phyloP scores from a whole-genome alignment of 2,329 filamentous ascomycete genomes.

The Dryadomyces sulphureus region DNA sequence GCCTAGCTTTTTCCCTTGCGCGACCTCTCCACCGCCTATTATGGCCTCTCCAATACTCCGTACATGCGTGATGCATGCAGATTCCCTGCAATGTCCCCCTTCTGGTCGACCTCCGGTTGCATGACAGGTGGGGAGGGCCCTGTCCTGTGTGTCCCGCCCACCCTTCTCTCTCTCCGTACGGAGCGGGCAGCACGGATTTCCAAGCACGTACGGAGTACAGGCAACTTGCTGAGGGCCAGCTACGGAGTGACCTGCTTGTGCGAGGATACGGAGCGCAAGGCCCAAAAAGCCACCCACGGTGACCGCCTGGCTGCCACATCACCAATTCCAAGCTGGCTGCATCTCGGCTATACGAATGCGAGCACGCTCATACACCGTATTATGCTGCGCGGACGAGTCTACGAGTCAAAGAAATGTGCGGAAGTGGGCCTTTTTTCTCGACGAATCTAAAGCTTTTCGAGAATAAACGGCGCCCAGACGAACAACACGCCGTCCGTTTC shows the following conservation, averaged over 20 bases:
- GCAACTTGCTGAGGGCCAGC: too few species aligned
- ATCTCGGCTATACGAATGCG: not conserved
- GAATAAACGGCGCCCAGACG: conserved; percentile 1
- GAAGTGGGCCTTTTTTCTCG: not conserved
- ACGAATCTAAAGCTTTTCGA: conserved; percentile 1
- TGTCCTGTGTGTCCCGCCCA: too few species aligned
- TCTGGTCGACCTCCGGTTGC: conserved; percentile 19
- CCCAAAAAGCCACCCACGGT: not conserved
- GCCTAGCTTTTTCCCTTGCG: too few species aligned
- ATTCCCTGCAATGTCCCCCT: conserved; percentile 9
- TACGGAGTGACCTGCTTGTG: not conserved
- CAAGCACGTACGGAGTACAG: too few species aligned
- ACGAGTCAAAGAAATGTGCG: too few species aligned
- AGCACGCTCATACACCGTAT: not conserved
- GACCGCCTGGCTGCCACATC: conserved; percentile 1
- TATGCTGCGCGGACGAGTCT: too few species aligned
- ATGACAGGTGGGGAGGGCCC: conserved; percentile 18
- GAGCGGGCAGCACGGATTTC: not conserved
- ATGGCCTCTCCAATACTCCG: too few species aligned
- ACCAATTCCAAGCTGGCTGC: not conserved
- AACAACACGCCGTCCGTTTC: not conserved
- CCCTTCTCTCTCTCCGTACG: conserved; percentile 11
- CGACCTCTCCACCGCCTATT: too few species aligned
- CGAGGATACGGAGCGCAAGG: too few species aligned
- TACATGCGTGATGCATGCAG: not conserved